A percentile compares a stretch with the other conserved stretches of the same genome.
Evolutionary conservation across 1,284 basidiomycete genomes (phyloP).

Genomic region (Ustilago sp.): DNA sequence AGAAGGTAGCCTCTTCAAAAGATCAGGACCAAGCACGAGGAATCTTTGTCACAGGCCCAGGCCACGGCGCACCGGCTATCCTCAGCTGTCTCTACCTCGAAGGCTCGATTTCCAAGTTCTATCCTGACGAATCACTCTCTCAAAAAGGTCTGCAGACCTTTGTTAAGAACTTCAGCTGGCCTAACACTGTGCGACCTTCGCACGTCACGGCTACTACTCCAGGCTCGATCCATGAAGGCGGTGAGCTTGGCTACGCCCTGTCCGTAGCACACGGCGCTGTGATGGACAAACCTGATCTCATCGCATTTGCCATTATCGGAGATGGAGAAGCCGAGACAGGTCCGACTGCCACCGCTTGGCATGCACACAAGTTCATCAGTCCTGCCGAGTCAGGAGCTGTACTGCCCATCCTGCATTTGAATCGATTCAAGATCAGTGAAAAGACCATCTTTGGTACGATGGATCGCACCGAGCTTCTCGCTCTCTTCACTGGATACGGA

Average conservation of each 20-base stretch:
- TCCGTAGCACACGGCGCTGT: constrained; percentile 78
- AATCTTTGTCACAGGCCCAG: constrained; percentile 74
- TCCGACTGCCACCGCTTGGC: constrained; percentile 75
- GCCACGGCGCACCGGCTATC: constrained; percentile 77
- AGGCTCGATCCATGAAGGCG: constrained; percentile 87
- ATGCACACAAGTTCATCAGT: constrained; percentile 85
- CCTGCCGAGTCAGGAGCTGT: constrained; percentile 91
- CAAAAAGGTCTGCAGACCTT: constrained; percentile 77
- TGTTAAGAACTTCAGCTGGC: constrained; percentile 76
- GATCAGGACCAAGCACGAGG: constrained; percentile 71
- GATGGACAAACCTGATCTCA: constrained; percentile 88
- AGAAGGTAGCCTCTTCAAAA: constrained; percentile 4
- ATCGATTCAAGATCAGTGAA: constrained; percentile 87
- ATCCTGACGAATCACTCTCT: constrained; percentile 79
- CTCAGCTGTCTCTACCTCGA: constrained; percentile 85
- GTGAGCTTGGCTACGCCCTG: constrained; percentile 74
- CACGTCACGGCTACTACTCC: constrained; percentile 81
- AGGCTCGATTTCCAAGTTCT: constrained; percentile 80
- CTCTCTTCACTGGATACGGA: constrained; percentile 75
- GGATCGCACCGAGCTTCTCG: constrained; percentile 82
- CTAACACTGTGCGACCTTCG: constrained; percentile 75
- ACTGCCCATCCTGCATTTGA: constrained; percentile 85
- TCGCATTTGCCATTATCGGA: constrained; percentile 82
- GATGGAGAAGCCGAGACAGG: constrained; percentile 88
- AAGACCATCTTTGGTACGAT: constrained; percentile 89